phyloP scores from a whole-genome alignment of 768 basidiomycete genomes.

The Cystobasidiopsis lactophilus region DNA sequence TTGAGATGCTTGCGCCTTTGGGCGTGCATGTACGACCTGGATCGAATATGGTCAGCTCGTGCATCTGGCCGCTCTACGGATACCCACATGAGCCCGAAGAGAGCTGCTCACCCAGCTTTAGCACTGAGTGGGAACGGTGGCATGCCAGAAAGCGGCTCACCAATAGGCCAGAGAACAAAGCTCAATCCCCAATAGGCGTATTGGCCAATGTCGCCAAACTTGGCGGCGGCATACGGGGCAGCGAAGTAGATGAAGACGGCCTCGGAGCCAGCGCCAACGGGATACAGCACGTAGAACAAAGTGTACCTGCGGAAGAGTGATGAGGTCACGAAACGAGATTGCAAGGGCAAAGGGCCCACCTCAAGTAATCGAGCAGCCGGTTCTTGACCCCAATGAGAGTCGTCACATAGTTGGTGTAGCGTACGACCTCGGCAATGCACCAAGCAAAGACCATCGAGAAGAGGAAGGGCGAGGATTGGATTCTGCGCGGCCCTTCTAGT shows the following conservation, averaged over 20 bases:
- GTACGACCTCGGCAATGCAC: conserved; percentile 73
- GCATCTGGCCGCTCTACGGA: too few species aligned
- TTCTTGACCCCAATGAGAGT: conserved; percentile 41
- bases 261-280: conserved; percentile 73
- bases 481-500: conserved; percentile 12
- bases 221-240: conserved; percentile 67
- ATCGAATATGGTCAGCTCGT: too few species aligned
- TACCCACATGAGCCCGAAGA: conserved; percentile 25
- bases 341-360: conserved; percentile 25
- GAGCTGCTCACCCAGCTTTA: conserved; percentile 7
- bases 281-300: conserved; percentile 83
- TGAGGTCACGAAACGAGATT: too few species aligned
- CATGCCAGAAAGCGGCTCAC: conserved; percentile 1
- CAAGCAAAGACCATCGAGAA: conserved; percentile 81
- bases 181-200: conserved; percentile 1
- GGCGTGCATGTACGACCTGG: conserved; percentile 41
- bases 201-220: conserved; percentile 31
- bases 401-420: conserved; percentile 68
- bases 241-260: conserved; percentile 50
- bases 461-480: conserved; percentile 54
- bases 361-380: too few species aligned
- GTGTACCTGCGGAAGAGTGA: conserved; percentile 84
- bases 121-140: not conserved
- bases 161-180: conserved; percentile 34
- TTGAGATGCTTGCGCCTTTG: conserved; percentile 34